A percentile compares a stretch with the other conserved stretches of the same genome.
Evolutionary conservation across 768 basidiomycete genomes (phyloP).

Genomic region (Pisolithus marmoratus): DNA sequence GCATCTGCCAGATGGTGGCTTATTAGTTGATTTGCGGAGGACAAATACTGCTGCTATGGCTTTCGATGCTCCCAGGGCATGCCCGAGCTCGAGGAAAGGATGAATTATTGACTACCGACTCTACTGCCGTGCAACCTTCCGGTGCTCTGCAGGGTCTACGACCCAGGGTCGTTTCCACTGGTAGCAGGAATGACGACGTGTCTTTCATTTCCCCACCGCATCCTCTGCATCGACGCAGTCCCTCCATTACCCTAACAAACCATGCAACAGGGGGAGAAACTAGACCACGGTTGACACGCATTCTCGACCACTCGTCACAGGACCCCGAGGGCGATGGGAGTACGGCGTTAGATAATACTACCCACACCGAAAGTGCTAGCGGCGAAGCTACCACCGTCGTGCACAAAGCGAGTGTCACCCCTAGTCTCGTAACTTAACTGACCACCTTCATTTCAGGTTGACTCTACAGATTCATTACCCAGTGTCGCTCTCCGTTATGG

Average conservation of each 20-base stretch:
- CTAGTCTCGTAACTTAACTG: background rate
- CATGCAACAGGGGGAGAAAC: slow-evolving; percentile 2
- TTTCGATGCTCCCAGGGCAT: slow-evolving; percentile 15
- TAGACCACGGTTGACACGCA: slow-evolving; percentile 2
- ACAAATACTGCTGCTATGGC: background rate
- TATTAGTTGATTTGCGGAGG: slow-evolving; percentile 4
- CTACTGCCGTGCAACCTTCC: background rate
- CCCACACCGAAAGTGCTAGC: background rate
- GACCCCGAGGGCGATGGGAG: background rate
- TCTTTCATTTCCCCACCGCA: background rate
- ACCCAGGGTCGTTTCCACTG: background rate
- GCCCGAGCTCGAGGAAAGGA: slow-evolving; percentile 19
- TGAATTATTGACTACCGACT: slow-evolving; percentile 15
- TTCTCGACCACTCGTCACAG: slow-evolving; percentile 1
- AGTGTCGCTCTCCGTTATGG: slow-evolving; percentile 89
- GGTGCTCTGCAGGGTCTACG: background rate
- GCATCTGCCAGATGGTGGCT: slow-evolving; percentile 42
- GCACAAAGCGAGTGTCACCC: slow-evolving; percentile 10
- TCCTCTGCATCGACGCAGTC: background rate
- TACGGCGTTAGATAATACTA: background rate
- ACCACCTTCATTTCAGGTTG: slow-evolving; percentile 42
- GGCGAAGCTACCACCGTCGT: slow-evolving; percentile 1
- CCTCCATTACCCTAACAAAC: too few relatives aligned
- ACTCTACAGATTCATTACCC: slow-evolving; percentile 71
- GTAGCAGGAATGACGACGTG: background rate